These are phyloP conservation scores for Brassica balearica DNA, from an alignment of 441 rosid species.

Conservation along the genomic window DNA sequence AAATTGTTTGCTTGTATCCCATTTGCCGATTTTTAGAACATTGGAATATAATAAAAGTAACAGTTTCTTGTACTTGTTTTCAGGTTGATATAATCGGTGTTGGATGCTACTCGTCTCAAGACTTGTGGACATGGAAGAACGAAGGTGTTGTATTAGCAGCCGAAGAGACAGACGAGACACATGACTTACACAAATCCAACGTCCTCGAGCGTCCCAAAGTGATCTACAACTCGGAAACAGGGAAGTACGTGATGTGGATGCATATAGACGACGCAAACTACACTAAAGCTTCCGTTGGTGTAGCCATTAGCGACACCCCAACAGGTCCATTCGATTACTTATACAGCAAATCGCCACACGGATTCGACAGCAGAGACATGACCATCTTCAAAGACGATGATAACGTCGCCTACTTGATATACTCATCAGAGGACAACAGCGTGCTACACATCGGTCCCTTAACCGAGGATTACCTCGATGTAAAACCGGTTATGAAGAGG, in stretches of 20 bases:
- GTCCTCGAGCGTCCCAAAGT: slow-evolving; percentile 97
- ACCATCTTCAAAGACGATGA: slow-evolving; percentile 89
- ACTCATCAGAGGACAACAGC: slow-evolving; percentile 88
- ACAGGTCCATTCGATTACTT: slow-evolving; percentile 87
- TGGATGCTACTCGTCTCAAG: slow-evolving; percentile 95
- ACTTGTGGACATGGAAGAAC: slow-evolving; percentile 90
- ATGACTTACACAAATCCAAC: slow-evolving; percentile 80
- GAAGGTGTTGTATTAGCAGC: slow-evolving; percentile 85
- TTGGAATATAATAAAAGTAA: not conserved
- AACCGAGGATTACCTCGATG: slow-evolving; percentile 73
- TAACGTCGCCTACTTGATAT: slow-evolving; percentile 73
- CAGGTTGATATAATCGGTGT: slow-evolving; percentile 97
- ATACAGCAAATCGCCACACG: slow-evolving; percentile 77
- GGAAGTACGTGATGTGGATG: slow-evolving; percentile 96
- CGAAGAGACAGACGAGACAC: slow-evolving; percentile 71
- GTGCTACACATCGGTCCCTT: slow-evolving; percentile 88
- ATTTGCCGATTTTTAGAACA: not conserved
- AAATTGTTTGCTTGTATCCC: no score
- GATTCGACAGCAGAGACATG: slow-evolving; percentile 93
- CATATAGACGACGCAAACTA: slow-evolving; percentile 92
- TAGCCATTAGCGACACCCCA: slow-evolving; percentile 81
- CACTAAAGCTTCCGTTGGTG: slow-evolving; percentile 85
- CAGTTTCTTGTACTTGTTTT: slow-evolving; percentile 23
- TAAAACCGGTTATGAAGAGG: slow-evolving; percentile 57
- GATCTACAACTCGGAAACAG: slow-evolving; percentile 68